A percentile compares a stretch with the other conserved stretches of the same genome.
Conservation (phyloP, 2,329 filamentous ascomycete genomes). For the Neoarthrinium moseri region DNA sequence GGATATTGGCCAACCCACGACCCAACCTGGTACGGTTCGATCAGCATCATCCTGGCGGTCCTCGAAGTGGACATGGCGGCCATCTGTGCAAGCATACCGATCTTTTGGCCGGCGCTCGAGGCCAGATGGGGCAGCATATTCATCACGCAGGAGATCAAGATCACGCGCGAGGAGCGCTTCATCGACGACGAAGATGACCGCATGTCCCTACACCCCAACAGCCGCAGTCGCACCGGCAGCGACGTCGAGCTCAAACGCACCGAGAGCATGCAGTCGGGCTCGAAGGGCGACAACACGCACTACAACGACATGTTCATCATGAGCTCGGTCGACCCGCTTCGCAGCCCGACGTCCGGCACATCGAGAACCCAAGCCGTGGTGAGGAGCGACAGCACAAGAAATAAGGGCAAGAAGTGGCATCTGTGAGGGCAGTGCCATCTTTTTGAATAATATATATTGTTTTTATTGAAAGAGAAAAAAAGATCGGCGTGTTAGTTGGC, state of each 20-base stretch:
- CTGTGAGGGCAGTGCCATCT: background rate
- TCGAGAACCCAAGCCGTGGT: background rate
- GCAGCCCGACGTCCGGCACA: constrained; percentile 1
- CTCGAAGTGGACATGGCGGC: constrained; percentile 24
- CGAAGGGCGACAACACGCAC: background rate
- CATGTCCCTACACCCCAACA: constrained; percentile 11
- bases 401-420: background rate
- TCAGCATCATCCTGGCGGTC: constrained; percentile 22
- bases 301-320: constrained; percentile 7
- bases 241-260: constrained; percentile 16
- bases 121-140: constrained; percentile 25
- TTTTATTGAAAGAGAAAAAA: background rate
- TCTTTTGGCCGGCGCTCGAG: constrained; percentile 26
- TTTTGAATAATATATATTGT: no score
- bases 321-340: constrained; percentile 10
- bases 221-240: constrained; percentile 18
- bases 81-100: constrained; percentile 25
- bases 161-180: constrained; percentile 22
- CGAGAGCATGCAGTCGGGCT: background rate
- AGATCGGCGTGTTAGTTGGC: background rate
- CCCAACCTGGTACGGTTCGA: constrained; percentile 31
- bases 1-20: constrained; percentile 30
- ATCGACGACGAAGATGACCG: constrained; percentile 20
- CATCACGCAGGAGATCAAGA: constrained; percentile 25
- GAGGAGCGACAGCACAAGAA: background rate